Evolutionary conservation across 345 rosid species (phyloP), one percentile per base, ranked within the genome.

Genomic region (Bruguiera sexangula): DNA sequence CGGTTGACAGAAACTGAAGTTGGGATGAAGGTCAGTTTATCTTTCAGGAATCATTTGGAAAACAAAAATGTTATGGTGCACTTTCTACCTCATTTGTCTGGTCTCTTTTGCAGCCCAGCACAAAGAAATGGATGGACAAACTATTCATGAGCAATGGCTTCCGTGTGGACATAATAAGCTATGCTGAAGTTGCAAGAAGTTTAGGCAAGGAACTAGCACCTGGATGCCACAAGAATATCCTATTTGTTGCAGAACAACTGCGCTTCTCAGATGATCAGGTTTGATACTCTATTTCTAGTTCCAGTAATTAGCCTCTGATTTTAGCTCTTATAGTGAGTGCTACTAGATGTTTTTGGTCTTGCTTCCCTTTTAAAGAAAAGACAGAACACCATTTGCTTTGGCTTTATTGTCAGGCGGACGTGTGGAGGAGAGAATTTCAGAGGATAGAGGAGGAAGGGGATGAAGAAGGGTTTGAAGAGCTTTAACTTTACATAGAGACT

Each of bases 181-280:
- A 85, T 63, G 70, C 81, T 56, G 85, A 87, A 73, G 73, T 84
- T 21, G 88, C 96, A 8, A 81, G 52, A 58, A 86, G 78, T 76
- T 81, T 88, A 65, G 88, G 90, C 31, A 70, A 78, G 82, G 83
- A 77, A 60, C 60, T 85, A 67, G 78, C 77, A 18, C 78, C 82
- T 0, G 74, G 66, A 75, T 77, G 64, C 43, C 83, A 81, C 71
- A 73, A 75, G 73, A 82, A 81, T 29, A 80, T 85, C 57, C 65
- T 93, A 29, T 91, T 90, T 77, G 74, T 82, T 18, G 96, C 98
- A 27, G 90, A 90, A 64, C 97, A 93, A 60, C 68, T 87, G 79
- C 83, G 83, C 69, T 91, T 78, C 71, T 94, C 97, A 19, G 97
- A 94, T 78, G 93, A 85, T 74, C 97, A 94, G 91, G 98, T 94